Evolutionary conservation across 1,284 basidiomycete genomes (phyloP).

Genomic region (Malassezia sympodialis): DNA sequence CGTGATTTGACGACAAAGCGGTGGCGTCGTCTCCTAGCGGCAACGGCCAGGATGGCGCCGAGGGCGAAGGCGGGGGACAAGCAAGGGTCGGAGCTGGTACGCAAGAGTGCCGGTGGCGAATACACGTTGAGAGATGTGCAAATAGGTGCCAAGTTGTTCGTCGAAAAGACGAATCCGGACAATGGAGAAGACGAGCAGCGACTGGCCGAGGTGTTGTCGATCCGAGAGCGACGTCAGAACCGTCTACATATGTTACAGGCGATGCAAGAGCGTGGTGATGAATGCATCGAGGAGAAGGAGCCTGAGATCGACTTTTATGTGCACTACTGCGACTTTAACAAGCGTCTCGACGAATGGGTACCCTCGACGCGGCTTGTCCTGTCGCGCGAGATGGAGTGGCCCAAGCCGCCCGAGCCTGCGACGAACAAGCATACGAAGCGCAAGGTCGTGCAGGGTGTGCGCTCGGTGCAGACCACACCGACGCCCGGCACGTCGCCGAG

Average conservation of each 20-base stretch:
- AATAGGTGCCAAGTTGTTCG: conserved; percentile 41
- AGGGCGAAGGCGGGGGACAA: conserved; percentile 11
- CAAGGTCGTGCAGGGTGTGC: conserved; percentile 25
- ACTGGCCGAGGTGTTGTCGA: conserved; percentile 42
- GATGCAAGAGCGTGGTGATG: conserved; percentile 23
- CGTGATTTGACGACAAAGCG: neutral
- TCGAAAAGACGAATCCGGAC: conserved; percentile 38
- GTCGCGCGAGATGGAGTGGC: conserved; percentile 84
- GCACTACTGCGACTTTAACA: conserved; percentile 37
- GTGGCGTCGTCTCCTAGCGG: neutral
- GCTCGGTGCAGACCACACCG: conserved; percentile 47
- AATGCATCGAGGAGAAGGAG: conserved; percentile 28
- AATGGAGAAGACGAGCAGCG: conserved; percentile 42
- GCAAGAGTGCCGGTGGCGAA: conserved; percentile 30
- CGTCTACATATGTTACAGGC: conserved; percentile 24
- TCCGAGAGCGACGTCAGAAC: conserved; percentile 37
- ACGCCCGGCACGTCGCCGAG: conserved; percentile 50
- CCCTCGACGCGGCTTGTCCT: conserved; percentile 73
- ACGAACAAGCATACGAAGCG: conserved; percentile 50
- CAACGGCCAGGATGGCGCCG: conserved; percentile 22
- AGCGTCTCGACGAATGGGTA: conserved; percentile 96
- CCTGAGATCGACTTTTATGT: conserved; percentile 55
- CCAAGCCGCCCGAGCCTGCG: conserved; percentile 53
- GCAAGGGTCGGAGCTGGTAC: conserved; percentile 2
- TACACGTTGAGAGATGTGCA: conserved; percentile 34